Conservation (phyloP, 345 rosid genomes). For the Corymbia maculata region DNA sequence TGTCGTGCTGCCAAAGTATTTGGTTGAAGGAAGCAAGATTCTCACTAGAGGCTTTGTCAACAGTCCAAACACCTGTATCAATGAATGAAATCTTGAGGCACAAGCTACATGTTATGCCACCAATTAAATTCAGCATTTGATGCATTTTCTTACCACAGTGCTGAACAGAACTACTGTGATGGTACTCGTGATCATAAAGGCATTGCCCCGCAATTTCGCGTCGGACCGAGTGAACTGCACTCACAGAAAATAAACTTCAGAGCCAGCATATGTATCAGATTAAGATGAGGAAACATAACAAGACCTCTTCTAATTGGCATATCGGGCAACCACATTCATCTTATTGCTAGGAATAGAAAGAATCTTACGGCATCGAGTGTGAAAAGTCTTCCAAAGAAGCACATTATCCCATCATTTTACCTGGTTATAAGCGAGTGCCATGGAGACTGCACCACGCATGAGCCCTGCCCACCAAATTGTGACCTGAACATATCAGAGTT, state of each 20-base stretch:
- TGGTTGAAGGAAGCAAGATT: constrained; percentile 17
- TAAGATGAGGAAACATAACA: neutral
- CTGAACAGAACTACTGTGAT: constrained; percentile 35
- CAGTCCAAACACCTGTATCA: constrained; percentile 24
- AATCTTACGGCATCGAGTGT: neutral
- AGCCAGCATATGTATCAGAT: neutral
- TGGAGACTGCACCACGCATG: constrained; percentile 44
- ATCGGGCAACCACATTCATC: neutral
- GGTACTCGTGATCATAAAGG: constrained; percentile 44
- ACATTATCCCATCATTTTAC: neutral
- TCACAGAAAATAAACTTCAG: neutral
- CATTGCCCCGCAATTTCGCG: constrained; percentile 20
- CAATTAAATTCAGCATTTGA: neutral
- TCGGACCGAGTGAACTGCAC: constrained; percentile 28
- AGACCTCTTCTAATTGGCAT: neutral
- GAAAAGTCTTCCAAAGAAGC: neutral
- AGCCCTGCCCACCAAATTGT: constrained; percentile 51
- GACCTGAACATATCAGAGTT: constrained; percentile 9
- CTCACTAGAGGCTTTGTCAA: constrained; percentile 30
- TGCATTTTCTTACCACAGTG: constrained; percentile 24
- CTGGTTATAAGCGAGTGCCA: constrained; percentile 46
- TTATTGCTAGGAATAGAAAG: neutral
- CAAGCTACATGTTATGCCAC: neutral
- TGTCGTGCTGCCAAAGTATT: neutral
- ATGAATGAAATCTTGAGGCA: neutral